These are phyloP conservation scores for Leucogyrophana mollusca DNA, from an alignment of 768 basidiomycete species.

Conservation along the genomic window DNA sequence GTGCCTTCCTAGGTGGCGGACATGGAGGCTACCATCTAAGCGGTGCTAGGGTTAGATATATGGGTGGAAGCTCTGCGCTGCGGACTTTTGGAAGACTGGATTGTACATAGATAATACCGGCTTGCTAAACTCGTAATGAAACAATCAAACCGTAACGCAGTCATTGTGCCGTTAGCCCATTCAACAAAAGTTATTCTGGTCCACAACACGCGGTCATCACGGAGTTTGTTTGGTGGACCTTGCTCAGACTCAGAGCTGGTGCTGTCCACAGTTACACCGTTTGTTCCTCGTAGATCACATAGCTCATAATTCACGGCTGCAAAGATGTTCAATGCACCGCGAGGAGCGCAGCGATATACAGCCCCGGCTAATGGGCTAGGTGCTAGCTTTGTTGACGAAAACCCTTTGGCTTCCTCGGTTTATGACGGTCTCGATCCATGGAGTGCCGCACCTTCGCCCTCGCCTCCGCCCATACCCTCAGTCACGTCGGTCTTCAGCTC, in stretches of 20 bases:
- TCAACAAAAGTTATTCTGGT: no score
- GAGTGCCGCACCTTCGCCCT: constrained; percentile 73
- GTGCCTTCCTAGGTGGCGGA: constrained; percentile 12
- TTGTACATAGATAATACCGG: constrained; percentile 16
- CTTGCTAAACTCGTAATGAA: constrained; percentile 8
- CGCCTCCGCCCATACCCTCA: constrained; percentile 58
- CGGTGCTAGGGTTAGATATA: no score
- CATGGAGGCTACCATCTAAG: no score
- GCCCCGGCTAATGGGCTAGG: constrained; percentile 60
- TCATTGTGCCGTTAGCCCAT: no score
- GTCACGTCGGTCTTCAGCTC: constrained; percentile 57
- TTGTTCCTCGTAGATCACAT: no score
- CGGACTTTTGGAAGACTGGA: no score
- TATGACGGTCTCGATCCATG: constrained; percentile 78
- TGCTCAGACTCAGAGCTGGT: no score
- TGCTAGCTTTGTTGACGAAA: constrained; percentile 72
- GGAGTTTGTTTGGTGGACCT: no score
- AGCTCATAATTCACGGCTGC: constrained; percentile 1
- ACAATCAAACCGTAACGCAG: no score
- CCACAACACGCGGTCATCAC: no score
- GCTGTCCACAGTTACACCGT: background rate
- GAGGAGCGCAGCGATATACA: constrained; percentile 68
- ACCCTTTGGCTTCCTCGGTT: constrained; percentile 69
- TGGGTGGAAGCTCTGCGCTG: background rate
- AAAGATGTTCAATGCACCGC: constrained; percentile 83